phyloP scores from a whole-genome alignment of 2,329 filamentous ascomycete genomes.

The Scedosporium apiospermum region DNA sequence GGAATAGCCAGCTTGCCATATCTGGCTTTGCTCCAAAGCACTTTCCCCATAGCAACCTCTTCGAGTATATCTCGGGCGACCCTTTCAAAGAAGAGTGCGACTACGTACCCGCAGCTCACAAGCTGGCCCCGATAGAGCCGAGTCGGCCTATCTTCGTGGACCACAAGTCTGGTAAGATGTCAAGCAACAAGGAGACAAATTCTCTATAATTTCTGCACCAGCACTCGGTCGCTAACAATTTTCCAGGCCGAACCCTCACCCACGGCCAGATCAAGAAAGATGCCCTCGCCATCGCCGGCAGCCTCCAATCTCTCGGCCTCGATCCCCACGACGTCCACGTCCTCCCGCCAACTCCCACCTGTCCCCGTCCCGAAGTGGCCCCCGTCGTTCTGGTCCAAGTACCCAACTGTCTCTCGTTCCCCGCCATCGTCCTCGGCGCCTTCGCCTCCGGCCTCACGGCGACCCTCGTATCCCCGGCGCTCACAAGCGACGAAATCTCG shows the following conservation, averaged over 20 bases:
- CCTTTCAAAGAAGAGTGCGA: constrained; percentile 23
- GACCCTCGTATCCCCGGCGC: constrained; percentile 27
- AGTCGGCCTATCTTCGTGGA: constrained; percentile 28
- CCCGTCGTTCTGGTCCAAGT: constrained; percentile 32
- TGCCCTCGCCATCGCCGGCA: constrained; percentile 24
- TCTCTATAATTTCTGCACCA: neutral
- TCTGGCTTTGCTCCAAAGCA: neutral
- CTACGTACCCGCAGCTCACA: constrained; percentile 18
- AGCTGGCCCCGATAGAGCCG: constrained; percentile 21
- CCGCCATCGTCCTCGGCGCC: constrained; percentile 24
- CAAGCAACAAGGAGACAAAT: neutral
- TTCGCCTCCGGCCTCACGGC: constrained; percentile 29
- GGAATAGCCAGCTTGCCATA: neutral
- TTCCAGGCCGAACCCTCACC: constrained; percentile 24
- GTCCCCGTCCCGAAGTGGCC: constrained; percentile 25
- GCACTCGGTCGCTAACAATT: neutral
- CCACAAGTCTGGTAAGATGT: constrained; percentile 24
- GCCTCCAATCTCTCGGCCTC: constrained; percentile 25
- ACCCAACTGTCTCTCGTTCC: constrained; percentile 30
- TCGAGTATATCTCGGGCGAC: constrained; percentile 26
- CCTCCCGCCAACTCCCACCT: constrained; percentile 29
- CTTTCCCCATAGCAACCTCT: constrained; percentile 19
- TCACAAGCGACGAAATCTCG: constrained; percentile 27
- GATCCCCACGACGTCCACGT: constrained; percentile 21
- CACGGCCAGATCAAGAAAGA: constrained; percentile 22